A percentile compares a stretch with the other conserved stretches of the same genome.
phyloP scores from a whole-genome alignment of 345 rosid genomes.

The Dimocarpus longan region DNA sequence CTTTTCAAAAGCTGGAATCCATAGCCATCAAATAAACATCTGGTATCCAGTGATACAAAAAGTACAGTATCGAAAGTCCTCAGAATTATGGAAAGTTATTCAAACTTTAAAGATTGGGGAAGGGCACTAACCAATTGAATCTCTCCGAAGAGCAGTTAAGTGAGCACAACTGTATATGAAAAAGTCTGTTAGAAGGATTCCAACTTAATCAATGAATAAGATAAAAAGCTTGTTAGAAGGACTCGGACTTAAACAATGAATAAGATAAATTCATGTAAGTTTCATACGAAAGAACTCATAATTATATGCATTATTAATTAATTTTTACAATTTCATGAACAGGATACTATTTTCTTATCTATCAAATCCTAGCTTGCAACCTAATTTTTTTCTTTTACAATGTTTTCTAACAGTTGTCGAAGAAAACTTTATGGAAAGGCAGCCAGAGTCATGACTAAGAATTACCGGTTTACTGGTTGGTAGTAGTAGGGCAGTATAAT shows the following conservation, averaged over 20 bases:
- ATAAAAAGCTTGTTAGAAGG: no score
- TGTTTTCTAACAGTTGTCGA: not conserved
- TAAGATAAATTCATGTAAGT: not conserved
- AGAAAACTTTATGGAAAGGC: not conserved
- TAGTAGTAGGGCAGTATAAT: not conserved
- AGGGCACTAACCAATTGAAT: slow-evolving; percentile 74
- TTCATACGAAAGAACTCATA: not conserved
- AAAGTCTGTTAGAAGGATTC: not conserved
- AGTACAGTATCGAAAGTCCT: not conserved
- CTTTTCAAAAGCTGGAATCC: not conserved
- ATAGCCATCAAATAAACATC: no score
- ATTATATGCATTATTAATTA: not conserved
- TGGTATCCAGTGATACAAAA: no score
- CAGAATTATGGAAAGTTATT: not conserved
- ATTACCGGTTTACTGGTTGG: not conserved
- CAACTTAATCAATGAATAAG: not conserved
- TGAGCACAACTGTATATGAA: slow-evolving; percentile 82
- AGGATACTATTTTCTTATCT: not conserved
- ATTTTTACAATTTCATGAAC: not conserved
- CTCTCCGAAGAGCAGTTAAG: slow-evolving; percentile 91
- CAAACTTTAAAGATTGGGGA: not conserved
- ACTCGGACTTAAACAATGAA: not conserved
- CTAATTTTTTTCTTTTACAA: not conserved
- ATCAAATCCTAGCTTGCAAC: not conserved
- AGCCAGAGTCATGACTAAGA: not conserved